A percentile compares a stretch with the other conserved stretches of the same genome.
These are phyloP conservation scores for Salisapilia sapeloensis DNA, from an alignment of 352 stramenopile species.

Conservation along the genomic window DNA sequence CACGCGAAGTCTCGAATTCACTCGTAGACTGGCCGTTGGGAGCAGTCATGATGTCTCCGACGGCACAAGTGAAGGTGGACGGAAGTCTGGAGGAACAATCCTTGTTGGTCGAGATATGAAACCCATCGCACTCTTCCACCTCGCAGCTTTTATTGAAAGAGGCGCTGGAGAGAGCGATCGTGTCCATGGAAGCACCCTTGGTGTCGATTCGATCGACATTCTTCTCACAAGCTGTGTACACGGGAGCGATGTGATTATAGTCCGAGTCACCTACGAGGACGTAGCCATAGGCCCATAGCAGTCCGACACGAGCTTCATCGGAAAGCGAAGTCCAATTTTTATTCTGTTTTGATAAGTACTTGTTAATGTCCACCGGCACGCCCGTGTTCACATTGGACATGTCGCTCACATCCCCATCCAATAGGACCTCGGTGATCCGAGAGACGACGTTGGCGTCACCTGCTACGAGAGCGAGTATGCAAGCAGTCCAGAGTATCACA, in stretches of 20 bases:
- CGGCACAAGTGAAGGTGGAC: slow-evolving; percentile 11
- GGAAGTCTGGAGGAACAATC: slow-evolving; percentile 9
- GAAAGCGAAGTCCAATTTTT: slow-evolving; percentile 14
- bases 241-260: slow-evolving; percentile 6
- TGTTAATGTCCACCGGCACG: too few relatives aligned
- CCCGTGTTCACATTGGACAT: too few relatives aligned
- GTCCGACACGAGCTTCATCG: slow-evolving; percentile 17
- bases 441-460: too few relatives aligned
- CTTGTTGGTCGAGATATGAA: slow-evolving; percentile 13
- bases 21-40: slow-evolving; percentile 2
- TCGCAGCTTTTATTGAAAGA: slow-evolving; percentile 6
- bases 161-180: slow-evolving; percentile 9
- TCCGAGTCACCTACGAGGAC: slow-evolving; percentile 11
- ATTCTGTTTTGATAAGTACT: too few relatives aligned
- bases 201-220: slow-evolving; percentile 1
- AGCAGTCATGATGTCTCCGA: slow-evolving; percentile 6
- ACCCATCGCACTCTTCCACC: slow-evolving; percentile 9
- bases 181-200: slow-evolving; percentile 9
- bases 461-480: too few relatives aligned
- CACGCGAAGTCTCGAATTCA: too few relatives aligned
- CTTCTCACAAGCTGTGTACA: slow-evolving; percentile 15
- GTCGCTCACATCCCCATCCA: too few relatives aligned
- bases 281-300: slow-evolving; percentile 31
- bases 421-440: too few relatives aligned
- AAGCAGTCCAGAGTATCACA: too few relatives aligned